These are phyloP conservation scores for Cystobasidiaceae sp. DNA, from an alignment of 1,284 basidiomycete genomes.

Conservation along the genomic window DNA sequence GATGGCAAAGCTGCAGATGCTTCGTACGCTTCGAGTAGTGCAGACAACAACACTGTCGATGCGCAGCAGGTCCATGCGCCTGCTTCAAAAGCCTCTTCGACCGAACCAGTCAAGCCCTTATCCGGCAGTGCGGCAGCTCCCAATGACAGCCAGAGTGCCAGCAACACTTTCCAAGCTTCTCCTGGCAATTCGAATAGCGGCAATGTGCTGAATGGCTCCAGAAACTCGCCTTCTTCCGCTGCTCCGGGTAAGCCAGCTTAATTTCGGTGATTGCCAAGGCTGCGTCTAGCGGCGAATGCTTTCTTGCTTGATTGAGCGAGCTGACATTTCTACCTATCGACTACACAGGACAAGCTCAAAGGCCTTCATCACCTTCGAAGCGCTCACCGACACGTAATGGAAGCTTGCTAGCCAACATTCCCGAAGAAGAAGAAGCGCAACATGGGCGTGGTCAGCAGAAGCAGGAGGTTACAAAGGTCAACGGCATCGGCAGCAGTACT, in stretches of 20 bases:
- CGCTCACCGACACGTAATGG: slow-evolving; percentile 16
- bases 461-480: background rate
- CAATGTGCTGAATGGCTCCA: background rate
- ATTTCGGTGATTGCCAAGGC: background rate
- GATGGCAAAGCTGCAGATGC: background rate
- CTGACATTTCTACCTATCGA: background rate
- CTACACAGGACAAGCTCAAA: background rate
- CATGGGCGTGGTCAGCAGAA: background rate
- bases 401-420: slow-evolving; percentile 6
- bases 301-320: background rate
- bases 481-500: background rate
- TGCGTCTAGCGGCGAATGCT: too few species aligned
- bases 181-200: background rate
- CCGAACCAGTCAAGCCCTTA: too few species aligned
- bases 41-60: background rate
- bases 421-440: slow-evolving; percentile 19
- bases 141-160: background rate
- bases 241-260: background rate
- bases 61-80: background rate
- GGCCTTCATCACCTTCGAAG: slow-evolving; percentile 15
- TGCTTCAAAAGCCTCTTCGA: background rate
- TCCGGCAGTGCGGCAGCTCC: too few species aligned
- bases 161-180: too few species aligned
- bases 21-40: background rate
- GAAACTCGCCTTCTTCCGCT: background rate